phyloP scores from a whole-genome alignment of 768 basidiomycete species.

The Mrakia frigida region DNA sequence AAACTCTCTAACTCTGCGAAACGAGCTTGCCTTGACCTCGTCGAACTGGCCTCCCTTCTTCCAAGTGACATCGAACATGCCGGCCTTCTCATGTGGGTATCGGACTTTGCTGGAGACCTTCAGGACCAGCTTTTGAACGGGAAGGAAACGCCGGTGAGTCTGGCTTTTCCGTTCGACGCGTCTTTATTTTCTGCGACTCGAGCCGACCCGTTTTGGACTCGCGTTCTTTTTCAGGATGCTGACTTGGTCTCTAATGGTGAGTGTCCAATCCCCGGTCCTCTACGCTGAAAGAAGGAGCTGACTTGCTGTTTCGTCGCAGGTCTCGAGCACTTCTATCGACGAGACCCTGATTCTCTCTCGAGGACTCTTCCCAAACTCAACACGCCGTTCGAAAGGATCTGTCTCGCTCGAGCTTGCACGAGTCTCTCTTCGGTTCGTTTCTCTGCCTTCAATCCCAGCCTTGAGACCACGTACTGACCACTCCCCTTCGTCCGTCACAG shows the following conservation, averaged over 20 bases:
- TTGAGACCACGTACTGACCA: not conserved
- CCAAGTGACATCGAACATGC: not conserved
- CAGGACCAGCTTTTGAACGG: slow-evolving; percentile 10
- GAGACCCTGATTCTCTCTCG: not conserved
- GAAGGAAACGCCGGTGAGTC: slow-evolving; percentile 18
- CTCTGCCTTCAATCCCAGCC: not conserved
- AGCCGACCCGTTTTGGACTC: not conserved
- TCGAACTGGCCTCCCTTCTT: slow-evolving; percentile 9
- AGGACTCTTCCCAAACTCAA: not conserved
- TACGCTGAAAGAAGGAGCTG: not conserved
- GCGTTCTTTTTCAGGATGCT: not conserved
- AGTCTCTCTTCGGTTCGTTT: not conserved
- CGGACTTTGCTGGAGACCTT: slow-evolving; percentile 20
- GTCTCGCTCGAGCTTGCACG: slow-evolving; percentile 10
- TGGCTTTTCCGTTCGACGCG: not conserved
- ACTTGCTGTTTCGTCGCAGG: not conserved
- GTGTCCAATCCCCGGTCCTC: not conserved
- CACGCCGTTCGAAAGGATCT: not conserved
- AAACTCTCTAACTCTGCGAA: slow-evolving; percentile 14
- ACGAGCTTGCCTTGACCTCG: slow-evolving; percentile 12
- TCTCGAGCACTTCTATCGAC: not conserved
- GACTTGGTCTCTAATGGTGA: slow-evolving; percentile 8
- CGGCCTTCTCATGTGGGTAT: not conserved
- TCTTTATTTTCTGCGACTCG: too few relatives aligned
- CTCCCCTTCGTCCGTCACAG: not conserved